Conservation (phyloP, 2,329 filamentous ascomycete genomes). For the Xylaria sp. region DNA sequence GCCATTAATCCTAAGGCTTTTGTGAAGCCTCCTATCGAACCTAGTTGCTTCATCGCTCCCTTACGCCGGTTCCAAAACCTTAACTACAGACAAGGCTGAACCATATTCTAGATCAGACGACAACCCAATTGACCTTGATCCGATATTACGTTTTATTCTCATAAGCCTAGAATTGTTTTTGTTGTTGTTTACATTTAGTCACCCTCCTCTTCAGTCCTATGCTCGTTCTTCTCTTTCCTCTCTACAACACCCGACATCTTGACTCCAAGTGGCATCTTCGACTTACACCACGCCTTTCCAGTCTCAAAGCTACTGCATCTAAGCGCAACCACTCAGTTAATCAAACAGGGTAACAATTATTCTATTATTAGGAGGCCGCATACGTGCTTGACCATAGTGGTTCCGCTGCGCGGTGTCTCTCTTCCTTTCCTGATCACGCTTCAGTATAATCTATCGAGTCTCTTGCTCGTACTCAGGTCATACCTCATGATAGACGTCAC, state of each 20-base stretch:
- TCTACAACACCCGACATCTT: not conserved
- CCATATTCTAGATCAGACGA: not conserved
- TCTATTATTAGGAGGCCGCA: not conserved
- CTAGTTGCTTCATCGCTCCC: too few species aligned
- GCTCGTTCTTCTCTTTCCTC: not conserved
- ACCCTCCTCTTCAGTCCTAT: not conserved
- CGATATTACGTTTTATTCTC: not conserved
- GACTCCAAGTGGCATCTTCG: not conserved
- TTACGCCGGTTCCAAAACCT: too few species aligned
- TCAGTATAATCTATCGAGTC: not conserved
- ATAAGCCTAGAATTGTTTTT: not conserved
- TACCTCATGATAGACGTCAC: not conserved
- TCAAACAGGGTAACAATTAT: not conserved
- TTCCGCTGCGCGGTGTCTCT: not conserved
- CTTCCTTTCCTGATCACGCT: not conserved
- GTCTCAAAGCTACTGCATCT: not conserved
- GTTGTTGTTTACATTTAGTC: not conserved
- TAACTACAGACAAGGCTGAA: not conserved
- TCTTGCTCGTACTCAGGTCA: not conserved
- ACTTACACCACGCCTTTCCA: not conserved
- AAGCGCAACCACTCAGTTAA: not conserved
- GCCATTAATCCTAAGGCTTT: not conserved
- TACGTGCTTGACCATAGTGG: not conserved
- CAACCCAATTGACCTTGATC: not conserved
- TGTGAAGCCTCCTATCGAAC: too few species aligned